A percentile compares a stretch with the other conserved stretches of the same genome.
phyloP scores from a whole-genome alignment of 192 early-diverging fungal species.

The Mortierella hygrophila region DNA sequence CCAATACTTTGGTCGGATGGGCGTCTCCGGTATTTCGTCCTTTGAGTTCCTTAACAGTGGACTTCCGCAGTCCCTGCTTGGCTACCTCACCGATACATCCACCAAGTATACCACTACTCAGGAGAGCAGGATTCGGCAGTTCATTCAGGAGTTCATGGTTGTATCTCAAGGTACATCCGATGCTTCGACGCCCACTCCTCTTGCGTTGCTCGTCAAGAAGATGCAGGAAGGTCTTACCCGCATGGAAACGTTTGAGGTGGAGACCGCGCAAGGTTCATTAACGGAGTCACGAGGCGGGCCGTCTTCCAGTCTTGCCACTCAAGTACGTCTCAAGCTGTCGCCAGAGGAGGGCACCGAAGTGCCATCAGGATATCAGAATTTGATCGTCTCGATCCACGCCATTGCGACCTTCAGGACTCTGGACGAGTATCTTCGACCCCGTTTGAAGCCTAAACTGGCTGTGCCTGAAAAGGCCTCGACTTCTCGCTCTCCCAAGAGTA shows the following conservation, averaged over 20 bases:
- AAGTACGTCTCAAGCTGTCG: conserved; percentile 76
- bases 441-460: conserved; percentile 58
- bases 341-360: conserved; percentile 61
- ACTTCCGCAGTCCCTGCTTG: conserved; percentile 71
- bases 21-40: conserved; percentile 71
- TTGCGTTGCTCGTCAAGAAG: conserved; percentile 68
- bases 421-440: conserved; percentile 83
- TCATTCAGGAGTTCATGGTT: conserved; percentile 38
- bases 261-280: conserved; percentile 40
- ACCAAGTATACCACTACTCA: not conserved
- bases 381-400: conserved; percentile 87
- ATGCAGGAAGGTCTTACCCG: conserved; percentile 81
- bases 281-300: conserved; percentile 59
- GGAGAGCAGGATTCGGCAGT: conserved; percentile 59
- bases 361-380: conserved; percentile 60
- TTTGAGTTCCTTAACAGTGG: conserved; percentile 87
- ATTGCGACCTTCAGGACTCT: conserved; percentile 84
- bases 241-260: conserved; percentile 78
- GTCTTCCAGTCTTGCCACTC: conserved; percentile 79
- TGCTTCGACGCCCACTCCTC: conserved; percentile 12
- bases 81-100: conserved; percentile 55
- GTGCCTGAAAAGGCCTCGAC: conserved; percentile 11
- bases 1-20: conserved; percentile 26
- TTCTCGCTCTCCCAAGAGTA: not conserved
- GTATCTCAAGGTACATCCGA: not conserved